Conservation (phyloP, 1,139 yeast species). For the Geotrichum phurueaensis region DNA sequence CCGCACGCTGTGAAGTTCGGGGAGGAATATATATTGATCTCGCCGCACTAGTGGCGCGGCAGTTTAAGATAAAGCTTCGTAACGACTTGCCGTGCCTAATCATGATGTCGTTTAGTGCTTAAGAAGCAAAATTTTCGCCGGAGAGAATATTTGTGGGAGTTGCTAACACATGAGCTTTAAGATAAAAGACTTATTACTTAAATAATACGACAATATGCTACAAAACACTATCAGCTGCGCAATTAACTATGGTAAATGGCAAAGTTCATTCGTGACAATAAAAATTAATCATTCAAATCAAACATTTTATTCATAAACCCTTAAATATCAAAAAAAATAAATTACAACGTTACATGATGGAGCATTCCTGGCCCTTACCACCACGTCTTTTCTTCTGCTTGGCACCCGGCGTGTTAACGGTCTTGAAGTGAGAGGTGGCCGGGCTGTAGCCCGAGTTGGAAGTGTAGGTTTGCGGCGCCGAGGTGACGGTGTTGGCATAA, state of each 20-base stretch:
- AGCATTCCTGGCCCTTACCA: conserved; percentile 24
- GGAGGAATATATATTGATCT: not conserved
- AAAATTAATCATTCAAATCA: not conserved
- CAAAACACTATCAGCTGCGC: not conserved
- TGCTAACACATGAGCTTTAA: not conserved
- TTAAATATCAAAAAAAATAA: not conserved
- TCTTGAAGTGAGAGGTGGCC: conserved; percentile 30
- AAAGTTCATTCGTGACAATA: not conserved
- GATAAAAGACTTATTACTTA: not conserved
- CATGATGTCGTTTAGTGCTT: not conserved
- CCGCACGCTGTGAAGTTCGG: not conserved
- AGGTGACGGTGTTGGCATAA: not conserved
- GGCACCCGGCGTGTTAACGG: conserved; percentile 35
- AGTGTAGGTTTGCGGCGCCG: conserved; percentile 16
- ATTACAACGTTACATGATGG: conserved; percentile 26
- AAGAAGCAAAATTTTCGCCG: not conserved
- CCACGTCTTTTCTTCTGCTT: conserved; percentile 20
- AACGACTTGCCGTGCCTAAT: not conserved
- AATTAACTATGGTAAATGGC: not conserved
- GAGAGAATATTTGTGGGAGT: not conserved
- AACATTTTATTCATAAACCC: not conserved
- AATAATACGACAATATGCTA: not conserved
- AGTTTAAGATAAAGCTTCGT: not conserved
- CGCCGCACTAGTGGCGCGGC: not conserved
- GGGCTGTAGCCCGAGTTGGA: conserved; percentile 34